A percentile compares a stretch with the other conserved stretches of the same genome.
Evolutionary conservation across 1,284 basidiomycete species (phyloP).

Genomic region (Cutaneotrichosporon cyanovorans): DNA sequence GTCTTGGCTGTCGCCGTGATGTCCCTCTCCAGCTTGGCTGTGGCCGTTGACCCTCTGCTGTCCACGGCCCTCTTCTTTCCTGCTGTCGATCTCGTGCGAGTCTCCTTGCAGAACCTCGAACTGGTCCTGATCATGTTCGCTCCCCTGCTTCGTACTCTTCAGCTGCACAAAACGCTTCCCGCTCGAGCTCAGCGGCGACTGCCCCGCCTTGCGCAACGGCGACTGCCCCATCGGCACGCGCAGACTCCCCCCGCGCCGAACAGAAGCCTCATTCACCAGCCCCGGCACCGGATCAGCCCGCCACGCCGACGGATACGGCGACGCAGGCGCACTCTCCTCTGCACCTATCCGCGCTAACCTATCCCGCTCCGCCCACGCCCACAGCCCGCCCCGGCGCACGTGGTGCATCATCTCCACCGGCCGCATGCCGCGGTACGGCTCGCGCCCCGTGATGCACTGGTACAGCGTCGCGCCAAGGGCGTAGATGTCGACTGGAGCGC

Average conservation of each 20-base stretch:
- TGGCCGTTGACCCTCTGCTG: too few species aligned
- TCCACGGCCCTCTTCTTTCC: too few species aligned
- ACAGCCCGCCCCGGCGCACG: slow-evolving; percentile 47
- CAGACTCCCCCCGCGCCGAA: slow-evolving; percentile 29
- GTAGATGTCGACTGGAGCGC: slow-evolving; percentile 49
- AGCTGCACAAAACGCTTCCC: too few species aligned
- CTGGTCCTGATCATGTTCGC: too few species aligned
- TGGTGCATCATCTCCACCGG: slow-evolving; percentile 48
- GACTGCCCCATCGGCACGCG: slow-evolving; percentile 18
- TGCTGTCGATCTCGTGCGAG: too few species aligned
- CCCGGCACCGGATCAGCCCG: slow-evolving; percentile 12
- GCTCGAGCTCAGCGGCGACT: too few species aligned
- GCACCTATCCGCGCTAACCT: slow-evolving; percentile 27
- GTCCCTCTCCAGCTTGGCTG: too few species aligned
- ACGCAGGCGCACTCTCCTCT: slow-evolving; percentile 14
- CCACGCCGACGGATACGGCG: slow-evolving; percentile 37
- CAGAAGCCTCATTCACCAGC: slow-evolving; percentile 3
- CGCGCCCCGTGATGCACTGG: slow-evolving; percentile 46
- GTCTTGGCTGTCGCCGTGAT: too few species aligned
- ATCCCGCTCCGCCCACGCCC: slow-evolving; percentile 47
- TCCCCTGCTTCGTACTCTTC: too few species aligned
- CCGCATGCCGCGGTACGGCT: slow-evolving; percentile 47
- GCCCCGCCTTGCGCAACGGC: too few species aligned
- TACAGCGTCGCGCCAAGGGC: slow-evolving; percentile 49
- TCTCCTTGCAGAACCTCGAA: too few species aligned